Percentiles rank a stretch among this genome's conserved stretches.
phyloP scores from a whole-genome alignment of 140 eudicot species.

The Oenanthe javanica region DNA sequence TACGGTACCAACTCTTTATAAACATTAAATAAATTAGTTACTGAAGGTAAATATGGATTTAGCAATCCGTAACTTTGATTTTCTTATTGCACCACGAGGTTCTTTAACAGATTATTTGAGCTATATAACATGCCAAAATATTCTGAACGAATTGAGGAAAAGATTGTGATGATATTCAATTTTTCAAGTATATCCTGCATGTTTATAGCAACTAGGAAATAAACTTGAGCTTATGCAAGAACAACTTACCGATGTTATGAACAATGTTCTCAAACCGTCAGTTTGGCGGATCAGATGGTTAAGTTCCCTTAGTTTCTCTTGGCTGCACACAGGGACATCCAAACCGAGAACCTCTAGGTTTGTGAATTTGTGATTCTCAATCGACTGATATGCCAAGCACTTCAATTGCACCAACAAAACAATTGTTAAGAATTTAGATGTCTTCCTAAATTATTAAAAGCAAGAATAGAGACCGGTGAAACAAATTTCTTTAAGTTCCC shows the following conservation, averaged over 20 bases:
- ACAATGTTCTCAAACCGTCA: neutral
- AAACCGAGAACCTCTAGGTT: neutral
- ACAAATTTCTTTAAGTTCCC: neutral
- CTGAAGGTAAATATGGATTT: too few species aligned
- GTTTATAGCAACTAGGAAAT: too few species aligned
- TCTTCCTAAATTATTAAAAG: neutral
- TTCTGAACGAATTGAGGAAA: too few species aligned
- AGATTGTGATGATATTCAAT: too few species aligned
- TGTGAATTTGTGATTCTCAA: neutral
- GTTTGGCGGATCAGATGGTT: neutral
- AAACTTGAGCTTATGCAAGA: too few species aligned
- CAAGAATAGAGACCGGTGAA: neutral
- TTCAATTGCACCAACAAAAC: neutral
- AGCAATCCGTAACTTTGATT: too few species aligned
- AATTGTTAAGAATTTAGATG: neutral
- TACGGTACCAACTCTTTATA: too few species aligned
- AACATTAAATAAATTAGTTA: too few species aligned
- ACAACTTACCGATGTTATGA: neutral
- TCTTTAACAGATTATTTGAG: too few species aligned
- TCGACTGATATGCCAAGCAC: neutral
- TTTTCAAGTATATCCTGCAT: too few species aligned
- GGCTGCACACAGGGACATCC: neutral
- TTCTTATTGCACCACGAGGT: too few species aligned
- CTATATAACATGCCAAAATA: too few species aligned
- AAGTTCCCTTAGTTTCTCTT: neutral